These are phyloP conservation scores for Leucaena leucocephala DNA, from an alignment of 306 rosid genomes.

Conservation along the genomic window DNA sequence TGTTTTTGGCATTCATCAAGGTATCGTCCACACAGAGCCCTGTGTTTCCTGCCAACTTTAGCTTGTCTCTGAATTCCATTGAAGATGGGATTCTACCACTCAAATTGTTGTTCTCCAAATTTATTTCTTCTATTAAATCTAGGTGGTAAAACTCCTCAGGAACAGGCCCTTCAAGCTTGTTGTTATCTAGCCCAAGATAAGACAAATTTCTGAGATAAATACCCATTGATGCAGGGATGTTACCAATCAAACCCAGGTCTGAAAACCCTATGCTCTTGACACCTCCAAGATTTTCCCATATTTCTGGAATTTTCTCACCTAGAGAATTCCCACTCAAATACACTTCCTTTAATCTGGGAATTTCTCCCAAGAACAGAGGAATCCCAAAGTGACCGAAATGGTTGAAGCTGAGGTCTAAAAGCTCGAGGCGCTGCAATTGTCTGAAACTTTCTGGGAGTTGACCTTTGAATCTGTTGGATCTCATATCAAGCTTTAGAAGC, in stretches of 20 bases:
- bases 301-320: slow-evolving; percentile 72
- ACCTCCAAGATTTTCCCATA: slow-evolving; percentile 63
- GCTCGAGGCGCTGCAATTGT: slow-evolving; percentile 43
- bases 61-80: slow-evolving; percentile 44
- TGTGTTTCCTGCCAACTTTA: slow-evolving; percentile 57
- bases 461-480: slow-evolving; percentile 55
- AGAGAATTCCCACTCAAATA: slow-evolving; percentile 69
- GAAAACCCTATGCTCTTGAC: slow-evolving; percentile 66
- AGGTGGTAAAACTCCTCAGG: slow-evolving; percentile 54
- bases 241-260: slow-evolving; percentile 58
- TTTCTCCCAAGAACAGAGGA: slow-evolving; percentile 57
- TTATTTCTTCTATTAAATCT: slow-evolving; percentile 48
- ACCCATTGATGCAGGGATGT: slow-evolving; percentile 75
- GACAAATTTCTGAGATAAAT: slow-evolving; percentile 53
- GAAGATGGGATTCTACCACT: slow-evolving; percentile 62
- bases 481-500: slow-evolving; percentile 71
- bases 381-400: slow-evolving; percentile 61
- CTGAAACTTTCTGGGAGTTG: slow-evolving; percentile 57
- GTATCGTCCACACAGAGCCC: slow-evolving; percentile 51
- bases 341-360: slow-evolving; percentile 60
- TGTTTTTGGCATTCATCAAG: slow-evolving; percentile 7
- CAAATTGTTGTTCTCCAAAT: slow-evolving; percentile 64
- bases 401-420: slow-evolving; percentile 73
- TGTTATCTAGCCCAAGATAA: slow-evolving; percentile 74
- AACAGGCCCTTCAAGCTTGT: slow-evolving; percentile 62